phyloP scores from a whole-genome alignment of 2,329 filamentous ascomycete genomes.

The Dactylonectria estremocensis region DNA sequence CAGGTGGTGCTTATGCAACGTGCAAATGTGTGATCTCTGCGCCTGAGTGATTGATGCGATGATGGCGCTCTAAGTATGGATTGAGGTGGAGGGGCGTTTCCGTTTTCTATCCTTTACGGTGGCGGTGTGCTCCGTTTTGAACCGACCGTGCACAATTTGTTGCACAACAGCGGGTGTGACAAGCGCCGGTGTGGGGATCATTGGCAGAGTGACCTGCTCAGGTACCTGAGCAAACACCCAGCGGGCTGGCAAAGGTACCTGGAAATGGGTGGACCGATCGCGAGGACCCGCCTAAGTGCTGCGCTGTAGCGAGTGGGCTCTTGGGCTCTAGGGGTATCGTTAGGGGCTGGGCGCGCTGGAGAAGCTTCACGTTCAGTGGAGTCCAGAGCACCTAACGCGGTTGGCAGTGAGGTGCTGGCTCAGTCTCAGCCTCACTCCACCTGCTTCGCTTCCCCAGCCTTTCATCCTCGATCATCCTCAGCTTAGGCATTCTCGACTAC shows the following conservation, averaged over 20 bases:
- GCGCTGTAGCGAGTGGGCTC: neutral
- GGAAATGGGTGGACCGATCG: neutral
- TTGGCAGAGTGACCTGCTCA: too few species aligned
- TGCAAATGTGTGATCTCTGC: too few species aligned
- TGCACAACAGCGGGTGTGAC: conserved; percentile 5
- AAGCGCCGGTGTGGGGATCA: neutral
- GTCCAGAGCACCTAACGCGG: neutral
- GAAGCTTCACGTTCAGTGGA: neutral
- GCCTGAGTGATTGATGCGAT: too few species aligned
- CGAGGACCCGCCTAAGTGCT: neutral
- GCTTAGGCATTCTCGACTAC: neutral
- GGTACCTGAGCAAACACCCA: too few species aligned
- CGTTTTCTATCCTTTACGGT: too few species aligned
- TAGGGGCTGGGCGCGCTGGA: neutral
- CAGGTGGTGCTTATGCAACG: too few species aligned
- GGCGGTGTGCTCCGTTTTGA: conserved; percentile 5
- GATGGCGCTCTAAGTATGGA: too few species aligned
- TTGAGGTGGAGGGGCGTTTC: too few species aligned
- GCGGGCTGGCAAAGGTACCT: conserved; percentile 18
- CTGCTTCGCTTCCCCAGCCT: conserved; percentile 12
- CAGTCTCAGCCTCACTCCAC: conserved; percentile 23
- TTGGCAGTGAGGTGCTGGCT: neutral
- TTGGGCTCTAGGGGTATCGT: neutral
- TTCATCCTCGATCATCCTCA: conserved; percentile 7
- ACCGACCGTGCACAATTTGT: neutral